Evolutionary conservation across 306 rosid species (phyloP), one percentile per base, ranked within the genome.

Genomic region (Malus fusca): DNA sequence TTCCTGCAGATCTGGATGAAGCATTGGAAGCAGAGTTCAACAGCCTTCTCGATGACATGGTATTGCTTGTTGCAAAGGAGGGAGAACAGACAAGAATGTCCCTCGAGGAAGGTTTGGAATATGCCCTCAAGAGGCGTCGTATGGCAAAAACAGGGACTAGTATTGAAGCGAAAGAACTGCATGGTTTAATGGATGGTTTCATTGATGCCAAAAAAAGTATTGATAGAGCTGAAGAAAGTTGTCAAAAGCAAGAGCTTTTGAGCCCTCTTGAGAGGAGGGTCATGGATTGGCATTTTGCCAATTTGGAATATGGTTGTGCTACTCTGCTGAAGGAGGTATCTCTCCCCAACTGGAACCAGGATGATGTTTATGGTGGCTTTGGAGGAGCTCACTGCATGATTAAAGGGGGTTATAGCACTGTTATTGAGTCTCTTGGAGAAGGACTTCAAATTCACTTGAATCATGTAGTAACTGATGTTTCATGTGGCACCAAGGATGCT

Each of bases 301-400:
- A 96, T 82, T 87, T 96, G 81, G 99, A 96, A 85, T 96, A 96
- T 86, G 99, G 99, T 26, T 96, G 99, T 88, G 99, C 99, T 77
- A 91, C 99, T 82, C 79, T 74, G 56, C 99, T 96, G 74, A 89
- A 85, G 84, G 89, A 96, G 52, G 97, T 96, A 37, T 96, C 99
- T 80, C 99, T 96, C 82, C 98, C 99, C 75, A 69, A 90, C 79
- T 96, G 99, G 99, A 96, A 96, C 82, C 99, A 96, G 73, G 99
- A 96, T 82, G 99, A 96, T 84, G 92, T 87, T 63, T 96, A 96
- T 80, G 99, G 99, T 75, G 99, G 99, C 52, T 96, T 92, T 90
- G 99, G 99, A 64, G 99, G 99, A 77, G 96, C 99, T 81, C 99
- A 96, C 85, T 96, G 99, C 82, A 96, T 96, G 99, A 92, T 96